phyloP scores from a whole-genome alignment of 352 stramenopile genomes.

The Saprolegnia parasitica region DNA sequence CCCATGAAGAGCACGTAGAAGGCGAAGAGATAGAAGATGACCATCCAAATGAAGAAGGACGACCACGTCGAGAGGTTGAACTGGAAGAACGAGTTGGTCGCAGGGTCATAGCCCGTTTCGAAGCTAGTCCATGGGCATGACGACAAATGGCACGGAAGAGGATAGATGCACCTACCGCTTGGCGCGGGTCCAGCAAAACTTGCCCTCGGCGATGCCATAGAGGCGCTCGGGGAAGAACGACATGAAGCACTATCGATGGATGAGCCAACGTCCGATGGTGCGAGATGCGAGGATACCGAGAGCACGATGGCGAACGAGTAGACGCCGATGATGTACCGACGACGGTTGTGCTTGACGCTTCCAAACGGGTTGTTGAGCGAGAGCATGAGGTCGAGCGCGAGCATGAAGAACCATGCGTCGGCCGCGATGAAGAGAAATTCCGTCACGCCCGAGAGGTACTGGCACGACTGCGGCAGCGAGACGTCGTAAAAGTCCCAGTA shows the following conservation, averaged over 20 bases:
- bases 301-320: slow-evolving; percentile 41
- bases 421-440: slow-evolving; percentile 75
- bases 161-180: slow-evolving; percentile 37
- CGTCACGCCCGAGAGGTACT: slow-evolving; percentile 60
- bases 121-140: slow-evolving; percentile 19
- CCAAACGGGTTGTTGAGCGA: slow-evolving; percentile 80
- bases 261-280: background rate
- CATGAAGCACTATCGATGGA: slow-evolving; percentile 30
- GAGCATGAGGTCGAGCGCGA: slow-evolving; percentile 41
- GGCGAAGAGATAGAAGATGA: slow-evolving; percentile 73
- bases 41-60: slow-evolving; percentile 83
- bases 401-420: slow-evolving; percentile 79
- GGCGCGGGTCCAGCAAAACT: slow-evolving; percentile 66
- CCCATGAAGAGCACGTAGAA: slow-evolving; percentile 64
- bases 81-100: slow-evolving; percentile 42
- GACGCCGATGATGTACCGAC: slow-evolving; percentile 58
- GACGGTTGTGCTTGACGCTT: slow-evolving; percentile 61
- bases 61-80: slow-evolving; percentile 71
- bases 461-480: slow-evolving; percentile 38
- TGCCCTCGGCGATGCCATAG: slow-evolving; percentile 62
- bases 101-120: slow-evolving; percentile 31
- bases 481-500: slow-evolving; percentile 44
- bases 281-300: slow-evolving; percentile 17
- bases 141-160: background rate
- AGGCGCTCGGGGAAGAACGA: slow-evolving; percentile 28